These are phyloP conservation scores for Calamus simplicifolius DNA, from an alignment of 176 grass and related monocot species.

Conservation along the genomic window DNA sequence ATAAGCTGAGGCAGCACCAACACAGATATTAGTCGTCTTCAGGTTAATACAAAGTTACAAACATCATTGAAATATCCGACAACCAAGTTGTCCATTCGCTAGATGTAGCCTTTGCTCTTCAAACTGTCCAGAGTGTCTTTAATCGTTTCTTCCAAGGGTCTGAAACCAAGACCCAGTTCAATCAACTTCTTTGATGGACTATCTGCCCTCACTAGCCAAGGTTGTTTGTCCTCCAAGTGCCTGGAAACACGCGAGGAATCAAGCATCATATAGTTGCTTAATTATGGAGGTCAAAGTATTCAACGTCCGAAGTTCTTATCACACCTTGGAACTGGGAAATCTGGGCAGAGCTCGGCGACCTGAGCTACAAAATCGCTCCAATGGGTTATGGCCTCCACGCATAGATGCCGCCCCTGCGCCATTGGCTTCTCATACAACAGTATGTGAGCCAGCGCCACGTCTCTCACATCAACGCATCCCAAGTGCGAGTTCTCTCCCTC, in stretches of 20 bases:
- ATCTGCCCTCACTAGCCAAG: constrained; percentile 33
- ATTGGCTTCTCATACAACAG: constrained; percentile 27
- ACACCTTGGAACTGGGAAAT: constrained; percentile 34
- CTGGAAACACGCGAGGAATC: not conserved
- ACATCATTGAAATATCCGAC: too few relatives aligned
- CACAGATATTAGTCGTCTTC: too few relatives aligned
- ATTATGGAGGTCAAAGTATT: too few relatives aligned
- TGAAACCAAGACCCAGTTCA: constrained; percentile 40
- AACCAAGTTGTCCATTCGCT: not conserved
- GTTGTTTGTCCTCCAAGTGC: constrained; percentile 42
- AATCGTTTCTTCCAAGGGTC: constrained; percentile 22
- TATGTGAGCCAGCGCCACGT: constrained; percentile 27
- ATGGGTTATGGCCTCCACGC: constrained; percentile 16
- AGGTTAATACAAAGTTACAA: too few relatives aligned
- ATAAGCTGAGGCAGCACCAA: too few relatives aligned
- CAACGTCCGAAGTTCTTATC: too few relatives aligned
- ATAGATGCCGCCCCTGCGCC: constrained; percentile 45
- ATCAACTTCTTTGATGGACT: constrained; percentile 41
- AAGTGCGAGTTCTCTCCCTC: constrained; percentile 21
- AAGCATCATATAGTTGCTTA: too few relatives aligned
- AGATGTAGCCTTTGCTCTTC: constrained; percentile 38
- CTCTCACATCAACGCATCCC: constrained; percentile 41
- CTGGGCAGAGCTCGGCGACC: constrained; percentile 36
- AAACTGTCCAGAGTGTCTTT: constrained; percentile 34
- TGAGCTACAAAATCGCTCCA: constrained; percentile 21